Base-by-base conservation (phyloP, 169 alveolate genomes). In the Plasmodium gaboni region DNA sequence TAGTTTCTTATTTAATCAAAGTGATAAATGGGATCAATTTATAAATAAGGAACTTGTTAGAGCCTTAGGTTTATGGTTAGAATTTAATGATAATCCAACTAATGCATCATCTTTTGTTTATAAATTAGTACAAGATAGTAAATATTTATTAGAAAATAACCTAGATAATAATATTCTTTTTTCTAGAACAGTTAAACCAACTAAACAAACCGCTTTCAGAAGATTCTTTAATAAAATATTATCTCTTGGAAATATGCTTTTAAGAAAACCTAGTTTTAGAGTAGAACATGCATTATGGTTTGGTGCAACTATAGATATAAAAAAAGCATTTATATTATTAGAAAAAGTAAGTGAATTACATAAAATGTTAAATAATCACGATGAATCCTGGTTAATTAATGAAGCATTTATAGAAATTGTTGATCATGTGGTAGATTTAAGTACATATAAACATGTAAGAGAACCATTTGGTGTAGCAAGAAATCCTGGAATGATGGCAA, bases 241-340 rank as follows among this genome's bases (percentile, higher is more conserved):
- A n/a, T 88, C 90, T 48, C 88, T 94, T 28, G 93, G 89, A 53
- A 94, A 91, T 55, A 78, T 92, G 72, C 67, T 94, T 15, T 85
- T 94, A 67, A 50, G 93, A 68, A 87, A 74, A 61, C 89, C 95
- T 9, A 61, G 73, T 9, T 89, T 87, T 51, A 87, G 68, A 50
- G 95, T 92, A 9, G 95, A 94, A 50, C 95, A 94, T 63, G 96
- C 96, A 22, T 78, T 94, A 5, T 94, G 96, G 96, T 92, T 94
- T 91, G 96, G 96, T 2, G 94, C 94, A 22, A 88, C 91, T 46
- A 74, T 94, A 15, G 80, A 94, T 61, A 69, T 89, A 51, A 83
- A 70, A 57, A 67, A 83, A 28, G 85, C 55, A 61, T 71, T 90
- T 22, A 73, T 88, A 38, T 28, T 94, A 17, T 63, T 94, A 71